Evolutionary conservation across 192 early-diverging fungal genomes (phyloP), one percentile per base, ranked within the genome.

Genomic region (Physocladia obscura): DNA sequence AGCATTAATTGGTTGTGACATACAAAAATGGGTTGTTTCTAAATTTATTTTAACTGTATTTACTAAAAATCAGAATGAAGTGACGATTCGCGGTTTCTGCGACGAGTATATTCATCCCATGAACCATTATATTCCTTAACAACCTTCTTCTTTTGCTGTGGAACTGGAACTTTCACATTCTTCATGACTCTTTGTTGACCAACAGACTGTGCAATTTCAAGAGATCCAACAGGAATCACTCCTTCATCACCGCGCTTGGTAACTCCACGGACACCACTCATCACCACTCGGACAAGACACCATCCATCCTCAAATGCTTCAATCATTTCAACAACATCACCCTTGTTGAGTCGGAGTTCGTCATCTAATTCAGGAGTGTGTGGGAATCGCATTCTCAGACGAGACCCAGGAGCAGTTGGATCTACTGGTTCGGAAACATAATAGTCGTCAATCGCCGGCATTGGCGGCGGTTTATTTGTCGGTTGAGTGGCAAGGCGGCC

Each of bases 261-360:
- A 27, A 47, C 26, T 1, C 62, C 71, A 17, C 52, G 49, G 0
- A 44, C n/a, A 22, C 62, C 71, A 24, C 52, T 56, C 65, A 68
- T 68, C 22, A 73, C 56, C 2, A 73, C 71, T 34, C 56, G 31
- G 19, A 34, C 62, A 13, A 56, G 26, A 4, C 52, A 65, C 76
- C 76, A 77, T 19, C 76, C 76, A 50, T 77, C 76, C 26, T 69
- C 76, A 52, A 73, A 77, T 4, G 50, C 49, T 38, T 77, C 73
- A 27, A 77, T 38, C 58, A 77, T 76, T 35, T 70, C 76, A 27
- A 77, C 71, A 17, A 57, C 32, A 49, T 77, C 76, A 36, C 76
- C 76, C 29, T 68, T 37, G 57, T 60, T 56, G 4, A 77, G 30
- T 17, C 15, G 40, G n/a, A 77, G 59, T 44, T 77, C 76, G 38